Conservation (phyloP, 1,139 yeast genomes). For the Candida frijolesensis region DNA sequence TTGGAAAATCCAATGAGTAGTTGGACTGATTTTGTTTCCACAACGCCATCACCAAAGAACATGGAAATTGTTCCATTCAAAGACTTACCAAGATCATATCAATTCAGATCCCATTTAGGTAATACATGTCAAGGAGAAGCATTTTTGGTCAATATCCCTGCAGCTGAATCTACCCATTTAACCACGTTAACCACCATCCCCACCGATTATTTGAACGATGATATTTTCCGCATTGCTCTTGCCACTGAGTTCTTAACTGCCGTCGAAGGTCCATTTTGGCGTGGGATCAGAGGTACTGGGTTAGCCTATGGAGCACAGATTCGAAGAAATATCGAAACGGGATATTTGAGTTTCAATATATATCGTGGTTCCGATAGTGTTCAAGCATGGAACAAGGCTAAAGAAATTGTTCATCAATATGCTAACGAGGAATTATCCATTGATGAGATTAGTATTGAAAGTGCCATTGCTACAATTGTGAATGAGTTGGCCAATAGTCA, state of each 20-base stretch:
- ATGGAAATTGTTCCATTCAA: constrained; percentile 21
- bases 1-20: constrained; percentile 57
- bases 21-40: constrained; percentile 54
- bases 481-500: constrained; percentile 69
- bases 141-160: constrained; percentile 71
- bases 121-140: constrained; percentile 55
- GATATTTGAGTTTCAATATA: constrained; percentile 64
- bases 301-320: constrained; percentile 87
- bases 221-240: constrained; percentile 69
- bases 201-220: constrained; percentile 63
- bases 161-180: constrained; percentile 84
- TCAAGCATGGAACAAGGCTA: constrained; percentile 70
- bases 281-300: constrained; percentile 94
- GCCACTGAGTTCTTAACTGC: constrained; percentile 80
- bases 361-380: constrained; percentile 86
- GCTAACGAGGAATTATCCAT: constrained; percentile 55
- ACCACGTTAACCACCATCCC: constrained; percentile 65
- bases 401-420: constrained; percentile 62
- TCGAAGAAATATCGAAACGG: constrained; percentile 61
- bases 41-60: constrained; percentile 12
- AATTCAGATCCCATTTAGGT: constrained; percentile 63
- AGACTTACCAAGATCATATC: constrained; percentile 53
- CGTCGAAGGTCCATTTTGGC: constrained; percentile 97
- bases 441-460: constrained; percentile 63
- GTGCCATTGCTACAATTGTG: constrained; percentile 75